Evolutionary conservation across 345 rosid genomes (phyloP).

Genomic region (Raphanus sativus): DNA sequence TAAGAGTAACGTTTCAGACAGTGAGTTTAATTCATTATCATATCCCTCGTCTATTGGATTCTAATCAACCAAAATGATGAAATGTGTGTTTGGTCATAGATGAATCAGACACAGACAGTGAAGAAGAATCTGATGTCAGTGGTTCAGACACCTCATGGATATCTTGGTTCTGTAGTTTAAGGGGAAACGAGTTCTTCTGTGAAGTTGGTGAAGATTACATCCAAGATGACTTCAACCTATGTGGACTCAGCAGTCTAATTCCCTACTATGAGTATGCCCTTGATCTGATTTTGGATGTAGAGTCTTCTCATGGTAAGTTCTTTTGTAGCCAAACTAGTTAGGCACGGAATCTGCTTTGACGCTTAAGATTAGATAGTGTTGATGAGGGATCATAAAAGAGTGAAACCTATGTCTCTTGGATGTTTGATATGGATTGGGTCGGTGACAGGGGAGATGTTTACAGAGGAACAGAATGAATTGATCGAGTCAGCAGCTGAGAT

Average conservation of each 20-base stretch:
- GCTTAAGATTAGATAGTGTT: background rate
- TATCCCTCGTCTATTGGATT: too few species aligned
- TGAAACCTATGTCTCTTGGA: slow-evolving; percentile 17
- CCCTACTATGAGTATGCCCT: slow-evolving; percentile 94
- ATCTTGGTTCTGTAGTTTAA: slow-evolving; percentile 87
- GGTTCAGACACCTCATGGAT: slow-evolving; percentile 95
- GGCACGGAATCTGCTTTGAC: background rate
- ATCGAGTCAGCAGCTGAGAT: slow-evolving; percentile 97
- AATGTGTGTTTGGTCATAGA: slow-evolving; percentile 40
- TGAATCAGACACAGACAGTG: slow-evolving; percentile 91
- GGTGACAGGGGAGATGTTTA: slow-evolving; percentile 83
- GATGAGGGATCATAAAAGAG: background rate
- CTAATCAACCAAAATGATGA: too few species aligned
- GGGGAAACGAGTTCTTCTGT: slow-evolving; percentile 95
- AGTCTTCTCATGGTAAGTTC: slow-evolving; percentile 82
- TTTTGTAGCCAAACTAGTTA: background rate
- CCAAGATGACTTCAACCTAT: slow-evolving; percentile 93
- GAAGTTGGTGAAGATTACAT: slow-evolving; percentile 98
- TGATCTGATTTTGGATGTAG: slow-evolving; percentile 91
- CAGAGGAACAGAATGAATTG: slow-evolving; percentile 93
- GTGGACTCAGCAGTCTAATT: slow-evolving; percentile 86
- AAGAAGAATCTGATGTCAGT: slow-evolving; percentile 83
- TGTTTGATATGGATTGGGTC: slow-evolving; percentile 34
- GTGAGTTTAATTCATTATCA: too few species aligned
- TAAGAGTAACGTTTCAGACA: slow-evolving; percentile 60